Conservation (phyloP, 768 basidiomycete species). For the Termitomyces sp. region DNA sequence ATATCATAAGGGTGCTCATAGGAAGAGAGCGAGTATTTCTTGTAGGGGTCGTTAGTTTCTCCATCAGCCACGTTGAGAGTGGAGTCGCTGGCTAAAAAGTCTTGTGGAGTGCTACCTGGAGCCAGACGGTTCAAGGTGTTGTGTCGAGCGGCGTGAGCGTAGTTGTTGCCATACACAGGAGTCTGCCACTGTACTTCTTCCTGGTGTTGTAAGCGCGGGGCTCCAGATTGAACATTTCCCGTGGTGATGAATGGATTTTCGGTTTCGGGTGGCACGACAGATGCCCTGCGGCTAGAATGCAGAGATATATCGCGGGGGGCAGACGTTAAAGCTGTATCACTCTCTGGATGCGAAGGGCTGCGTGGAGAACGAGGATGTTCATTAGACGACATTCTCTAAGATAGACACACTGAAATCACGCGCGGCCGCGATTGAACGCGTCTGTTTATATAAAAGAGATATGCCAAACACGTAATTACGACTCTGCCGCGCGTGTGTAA, state of each 20-base stretch:
- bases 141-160: conserved; percentile 17
- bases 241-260: conserved; percentile 4
- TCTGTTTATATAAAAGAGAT: conserved; percentile 5
- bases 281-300: not conserved
- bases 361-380: not conserved
- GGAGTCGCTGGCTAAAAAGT: conserved; percentile 29
- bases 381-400: conserved; percentile 4
- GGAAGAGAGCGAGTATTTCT: conserved; percentile 45
- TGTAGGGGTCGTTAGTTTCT: conserved; percentile 22
- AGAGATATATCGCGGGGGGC: not conserved
- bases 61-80: conserved; percentile 24
- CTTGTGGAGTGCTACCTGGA: conserved; percentile 17
- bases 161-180: conserved; percentile 19
- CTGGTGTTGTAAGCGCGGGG: conserved; percentile 9
- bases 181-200: conserved; percentile 22
- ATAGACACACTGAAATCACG: not conserved
- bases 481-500: conserved; percentile 14
- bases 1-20: conserved; percentile 62
- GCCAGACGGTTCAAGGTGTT: conserved; percentile 10
- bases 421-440: conserved; percentile 2
- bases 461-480: conserved; percentile 6
- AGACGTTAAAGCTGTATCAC: not conserved
- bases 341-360: not conserved
- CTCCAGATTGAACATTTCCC: conserved; percentile 3
- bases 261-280: not conserved